Evolutionary conservation across 441 rosid species (phyloP), one percentile per base, ranked within the genome.

Genomic region (Melastoma candidum): DNA sequence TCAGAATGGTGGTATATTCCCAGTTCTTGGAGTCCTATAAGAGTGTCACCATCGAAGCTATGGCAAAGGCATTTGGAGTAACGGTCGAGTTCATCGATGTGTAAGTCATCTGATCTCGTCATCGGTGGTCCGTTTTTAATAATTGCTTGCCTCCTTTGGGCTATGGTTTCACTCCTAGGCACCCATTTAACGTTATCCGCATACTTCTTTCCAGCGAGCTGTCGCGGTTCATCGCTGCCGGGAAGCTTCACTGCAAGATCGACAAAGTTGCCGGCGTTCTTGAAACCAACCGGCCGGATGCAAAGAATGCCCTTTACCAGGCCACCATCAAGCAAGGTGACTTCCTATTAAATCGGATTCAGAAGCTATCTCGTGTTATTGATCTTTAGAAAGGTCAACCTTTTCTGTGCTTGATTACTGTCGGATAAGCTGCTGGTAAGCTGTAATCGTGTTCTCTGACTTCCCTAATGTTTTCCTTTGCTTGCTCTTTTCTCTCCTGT

Each of bases 241-340:
- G 99, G 56, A 93, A 89, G 73, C 94, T 94, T 63, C 96, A 94
- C 59, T 89, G 99, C 87, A 89, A 87, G 84, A 89, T 94, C 56
- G 97, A 93, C 67, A 93, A 93, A 72, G 99, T 93, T 60, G 95
- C 93, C n/a, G 99, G 97, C 58, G 96, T 93, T 65, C 84, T 93
- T 10, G 99, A 93, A 74, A 93, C 99, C 1, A 86, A 84, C 69
- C 90, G 90, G 13, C 96, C 97, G 6, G 97, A 93, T 74, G 95
- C 93, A 6, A 89, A 93, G 84, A 93, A 93, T 70, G 96, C 99
- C 11, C 90, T 93, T 29, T 89, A 89, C 77, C 99, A 93, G 65
- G 85, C 89, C 39, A 93, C 95, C 11, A 93, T 93, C 74, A 93
- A 93, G 82, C 96, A 87, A 71, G 97, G 99, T 2, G 97, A 93